Base-by-base conservation (phyloP, 129 eudicot genomes). In the Gnaphalium uliginosum region DNA sequence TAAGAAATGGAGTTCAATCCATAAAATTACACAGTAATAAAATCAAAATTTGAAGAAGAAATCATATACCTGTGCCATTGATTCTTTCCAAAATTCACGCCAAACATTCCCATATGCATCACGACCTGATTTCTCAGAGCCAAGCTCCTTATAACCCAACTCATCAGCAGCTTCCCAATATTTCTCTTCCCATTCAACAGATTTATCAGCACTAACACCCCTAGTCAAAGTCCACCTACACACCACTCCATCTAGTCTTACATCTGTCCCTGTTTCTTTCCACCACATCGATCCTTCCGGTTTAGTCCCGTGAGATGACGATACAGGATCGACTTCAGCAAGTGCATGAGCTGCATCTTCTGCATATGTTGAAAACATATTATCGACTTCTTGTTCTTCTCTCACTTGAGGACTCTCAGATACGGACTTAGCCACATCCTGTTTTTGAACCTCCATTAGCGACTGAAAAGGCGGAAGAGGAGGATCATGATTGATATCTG, bases 111-210 rank as follows among this genome's bases (percentile, higher is more conserved):
- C 98, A 9, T 62, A 51, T 78, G 91, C 85, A 88, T 93, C 96
- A 24, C 97, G 93, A 2, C 98, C 98, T n/a, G 98, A 93, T 86
- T 93, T 93, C 80, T 93, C 97, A 2, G 98, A 90, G 21, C 97
- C 98, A 35, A 88, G 98, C 48, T 93, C 97, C 86, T 88, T 93
- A 72, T 86, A 87, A 11, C 85, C 97, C 26, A 90, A 82, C 62
- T 88, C 93, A 61, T 93, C 96, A 73, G 97, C 77, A 61, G 98
- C 98, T 75, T 93, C 98, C 98, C 98, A 93, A 67, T 90, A 93
- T 74, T 90, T 90, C 46, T 90, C 92, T 84, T 93, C 97, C 97
- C 97, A 90, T 73, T 93, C 97, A 18, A 93, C 79, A 24, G 85
- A 68, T 78, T 86, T 78, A 71, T 90, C 97, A 64, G 89, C 88